phyloP scores from a whole-genome alignment of 768 basidiomycete genomes.

The Boletus sensibilis region DNA sequence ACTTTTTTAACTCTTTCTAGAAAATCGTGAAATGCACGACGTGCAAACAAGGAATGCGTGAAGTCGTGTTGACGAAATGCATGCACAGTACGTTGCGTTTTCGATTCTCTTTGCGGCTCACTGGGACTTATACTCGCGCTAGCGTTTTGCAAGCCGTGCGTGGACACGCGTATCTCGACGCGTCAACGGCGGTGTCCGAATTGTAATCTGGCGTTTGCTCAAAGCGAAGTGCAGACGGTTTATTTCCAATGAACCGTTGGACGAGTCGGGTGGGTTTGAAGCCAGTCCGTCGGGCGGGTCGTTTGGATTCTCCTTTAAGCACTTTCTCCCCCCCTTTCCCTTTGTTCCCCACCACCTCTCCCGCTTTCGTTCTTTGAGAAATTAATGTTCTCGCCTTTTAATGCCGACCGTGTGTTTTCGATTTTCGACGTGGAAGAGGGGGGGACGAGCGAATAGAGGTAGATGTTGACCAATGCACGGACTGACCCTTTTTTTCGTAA shows the following conservation, averaged over 20 bases:
- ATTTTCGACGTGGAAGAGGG: not conserved
- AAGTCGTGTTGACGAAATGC: slow-evolving; percentile 82
- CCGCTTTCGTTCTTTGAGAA: not conserved
- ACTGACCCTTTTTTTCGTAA: not conserved
- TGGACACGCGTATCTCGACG: slow-evolving; percentile 84
- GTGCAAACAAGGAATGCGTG: slow-evolving; percentile 75
- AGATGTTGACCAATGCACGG: not conserved
- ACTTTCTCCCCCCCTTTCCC: no score
- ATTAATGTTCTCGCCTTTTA: slow-evolving; percentile 1
- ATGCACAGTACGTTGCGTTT: slow-evolving; percentile 72
- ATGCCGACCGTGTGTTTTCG: not conserved
- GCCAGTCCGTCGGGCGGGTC: not conserved
- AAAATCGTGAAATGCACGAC: slow-evolving; percentile 85
- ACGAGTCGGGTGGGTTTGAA: not conserved
- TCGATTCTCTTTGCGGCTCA: not conserved
- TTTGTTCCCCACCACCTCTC: not conserved
- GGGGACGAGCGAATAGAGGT: not conserved
- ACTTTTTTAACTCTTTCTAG: slow-evolving; percentile 36
- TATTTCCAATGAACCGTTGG: slow-evolving; percentile 50
- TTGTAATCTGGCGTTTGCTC: slow-evolving; percentile 78
- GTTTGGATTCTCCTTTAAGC: not conserved
- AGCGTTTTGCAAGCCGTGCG: slow-evolving; percentile 86
- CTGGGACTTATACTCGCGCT: not conserved
- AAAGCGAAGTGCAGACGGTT: slow-evolving; percentile 74
- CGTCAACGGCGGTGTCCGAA: slow-evolving; percentile 94